Percentiles rank a stretch among this genome's conserved stretches.
phyloP scores from a whole-genome alignment of 139 green algal species.

The Edaphochlamys debaryana region DNA sequence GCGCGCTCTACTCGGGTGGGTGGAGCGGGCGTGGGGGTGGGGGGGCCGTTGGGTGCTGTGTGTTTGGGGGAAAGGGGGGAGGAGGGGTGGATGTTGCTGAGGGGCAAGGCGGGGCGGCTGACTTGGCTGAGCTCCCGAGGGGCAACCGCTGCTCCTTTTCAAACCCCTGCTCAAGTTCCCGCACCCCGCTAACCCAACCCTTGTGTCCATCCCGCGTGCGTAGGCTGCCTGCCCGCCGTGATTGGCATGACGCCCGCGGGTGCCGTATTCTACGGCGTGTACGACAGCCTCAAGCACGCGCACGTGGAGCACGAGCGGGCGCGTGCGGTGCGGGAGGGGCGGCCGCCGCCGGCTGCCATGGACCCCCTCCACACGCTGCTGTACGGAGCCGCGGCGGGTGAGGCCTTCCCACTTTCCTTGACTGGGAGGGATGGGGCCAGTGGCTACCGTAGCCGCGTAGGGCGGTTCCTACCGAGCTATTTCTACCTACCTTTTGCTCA shows the following conservation, averaged over 20 bases:
- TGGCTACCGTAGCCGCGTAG: no score
- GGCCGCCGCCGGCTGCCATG: background rate
- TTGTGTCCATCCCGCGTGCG: background rate
- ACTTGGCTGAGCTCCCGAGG: no score
- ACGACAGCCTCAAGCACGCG: conserved; percentile 77
- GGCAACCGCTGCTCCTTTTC: no score
- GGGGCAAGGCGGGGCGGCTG: no score
- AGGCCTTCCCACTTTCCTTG: no score
- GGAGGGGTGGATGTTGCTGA: background rate
- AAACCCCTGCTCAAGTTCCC: no score
- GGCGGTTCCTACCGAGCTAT: no score
- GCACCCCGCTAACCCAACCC: no score
- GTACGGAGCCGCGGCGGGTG: conserved; percentile 68
- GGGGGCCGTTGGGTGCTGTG: no score
- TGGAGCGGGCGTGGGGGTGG: background rate
- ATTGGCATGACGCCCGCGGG: conserved; percentile 80
- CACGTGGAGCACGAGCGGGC: background rate
- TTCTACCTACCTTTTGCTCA: no score
- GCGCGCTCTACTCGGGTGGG: conserved; percentile 73
- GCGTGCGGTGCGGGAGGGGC: no score
- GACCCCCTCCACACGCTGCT: conserved; percentile 58
- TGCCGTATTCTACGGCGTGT: conserved; percentile 88
- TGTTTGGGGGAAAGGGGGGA: background rate
- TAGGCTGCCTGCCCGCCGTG: conserved; percentile 76
- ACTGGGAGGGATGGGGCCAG: no score